Percentiles rank a stretch among this genome's conserved stretches.
Conservation (phyloP, 83 land plant species). For the Diphasiastrum complanatum region DNA sequence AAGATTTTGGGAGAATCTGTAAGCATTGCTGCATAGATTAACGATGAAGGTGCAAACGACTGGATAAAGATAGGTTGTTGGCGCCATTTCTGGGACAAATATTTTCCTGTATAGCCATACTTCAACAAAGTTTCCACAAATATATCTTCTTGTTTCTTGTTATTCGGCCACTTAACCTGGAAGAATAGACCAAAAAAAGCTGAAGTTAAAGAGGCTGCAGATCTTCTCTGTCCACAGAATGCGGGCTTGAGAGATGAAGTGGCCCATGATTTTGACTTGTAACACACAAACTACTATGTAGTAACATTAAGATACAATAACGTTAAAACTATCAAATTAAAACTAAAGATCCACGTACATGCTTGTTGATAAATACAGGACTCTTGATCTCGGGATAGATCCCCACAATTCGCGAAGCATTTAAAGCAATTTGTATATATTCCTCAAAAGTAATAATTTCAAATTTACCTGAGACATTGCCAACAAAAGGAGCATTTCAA, state of each 20-base stretch:
- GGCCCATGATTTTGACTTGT: not conserved
- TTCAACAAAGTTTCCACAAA: conserved; percentile 74
- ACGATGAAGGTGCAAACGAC: conserved; percentile 91
- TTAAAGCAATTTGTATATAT: conserved; percentile 72
- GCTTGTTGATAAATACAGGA: conserved; percentile 88
- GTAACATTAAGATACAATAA: not conserved
- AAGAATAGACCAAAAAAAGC: not conserved
- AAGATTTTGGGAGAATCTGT: conserved; percentile 76
- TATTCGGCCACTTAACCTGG: conserved; percentile 84
- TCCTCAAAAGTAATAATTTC: conserved; percentile 83
- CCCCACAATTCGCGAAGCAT: conserved; percentile 84
- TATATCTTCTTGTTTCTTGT: conserved; percentile 76
- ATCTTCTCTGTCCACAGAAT: not conserved
- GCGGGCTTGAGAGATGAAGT: no score
- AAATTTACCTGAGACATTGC: conserved; percentile 48
- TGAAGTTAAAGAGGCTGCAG: not conserved
- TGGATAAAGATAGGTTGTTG: conserved; percentile 79
- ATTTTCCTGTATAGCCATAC: conserved; percentile 81
- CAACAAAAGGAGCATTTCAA: not conserved
- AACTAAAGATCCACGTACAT: conserved; percentile 40
- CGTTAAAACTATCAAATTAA: not conserved
- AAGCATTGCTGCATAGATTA: conserved; percentile 57
- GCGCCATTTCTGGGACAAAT: conserved; percentile 68
- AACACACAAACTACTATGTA: not conserved
- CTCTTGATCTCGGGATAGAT: conserved; percentile 96